phyloP scores from a whole-genome alignment of 345 rosid species.

The Cardamine occulta region DNA sequence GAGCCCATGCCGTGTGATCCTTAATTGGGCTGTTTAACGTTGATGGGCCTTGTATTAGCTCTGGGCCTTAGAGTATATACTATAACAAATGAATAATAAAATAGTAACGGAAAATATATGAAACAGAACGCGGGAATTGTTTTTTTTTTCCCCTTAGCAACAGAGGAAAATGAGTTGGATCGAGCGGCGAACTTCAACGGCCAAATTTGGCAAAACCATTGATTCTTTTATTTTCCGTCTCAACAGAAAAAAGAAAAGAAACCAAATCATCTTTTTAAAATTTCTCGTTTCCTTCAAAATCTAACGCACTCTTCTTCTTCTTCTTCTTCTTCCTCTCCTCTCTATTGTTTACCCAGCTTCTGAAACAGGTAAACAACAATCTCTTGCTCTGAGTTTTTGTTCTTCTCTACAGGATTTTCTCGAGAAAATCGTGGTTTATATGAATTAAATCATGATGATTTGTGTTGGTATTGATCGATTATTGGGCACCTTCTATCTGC shows the following conservation, averaged over 20 bases:
- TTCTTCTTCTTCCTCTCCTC: slow-evolving; percentile 8
- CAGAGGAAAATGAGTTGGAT: slow-evolving; percentile 40
- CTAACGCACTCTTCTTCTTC: slow-evolving; percentile 10
- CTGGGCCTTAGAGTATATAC: background rate
- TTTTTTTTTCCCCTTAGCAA: background rate
- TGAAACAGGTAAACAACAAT: slow-evolving; percentile 12
- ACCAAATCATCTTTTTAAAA: background rate
- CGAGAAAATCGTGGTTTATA: background rate
- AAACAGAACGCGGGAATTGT: slow-evolving; percentile 44
- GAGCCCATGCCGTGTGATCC: background rate
- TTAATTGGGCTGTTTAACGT: background rate
- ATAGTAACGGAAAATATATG: slow-evolving; percentile 18
- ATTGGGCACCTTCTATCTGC: background rate
- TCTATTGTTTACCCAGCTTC: slow-evolving; percentile 26
- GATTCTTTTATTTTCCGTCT: slow-evolving; percentile 11
- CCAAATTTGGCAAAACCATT: slow-evolving; percentile 42
- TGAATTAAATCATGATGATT: background rate
- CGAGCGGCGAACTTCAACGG: slow-evolving; percentile 31
- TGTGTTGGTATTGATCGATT: background rate
- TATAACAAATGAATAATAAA: background rate
- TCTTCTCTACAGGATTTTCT: background rate
- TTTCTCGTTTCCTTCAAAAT: background rate
- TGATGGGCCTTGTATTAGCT: background rate
- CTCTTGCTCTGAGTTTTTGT: background rate
- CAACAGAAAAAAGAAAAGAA: background rate